Base-by-base conservation (phyloP, 306 rosid species). In the Alnus rubra region DNA sequence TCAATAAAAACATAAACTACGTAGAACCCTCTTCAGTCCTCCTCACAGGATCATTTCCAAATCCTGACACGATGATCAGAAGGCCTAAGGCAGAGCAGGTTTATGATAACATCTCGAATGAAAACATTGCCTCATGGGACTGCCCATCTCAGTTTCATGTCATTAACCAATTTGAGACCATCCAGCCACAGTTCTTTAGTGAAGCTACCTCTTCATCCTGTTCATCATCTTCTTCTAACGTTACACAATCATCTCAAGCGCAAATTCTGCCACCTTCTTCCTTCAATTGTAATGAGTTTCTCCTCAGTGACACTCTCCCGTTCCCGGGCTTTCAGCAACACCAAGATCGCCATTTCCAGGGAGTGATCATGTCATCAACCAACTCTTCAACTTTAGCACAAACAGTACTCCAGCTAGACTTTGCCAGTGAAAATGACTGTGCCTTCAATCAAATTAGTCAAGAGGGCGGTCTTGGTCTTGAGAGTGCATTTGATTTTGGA, bases 121-220 rank as follows among this genome's bases (percentile, higher is more conserved):
- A 75, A 51, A 81, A 82, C 72, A 67, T 42, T 48, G 56, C 33
- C 33, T 78, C 87, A 54, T 69, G 83, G 82, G 78, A 85, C 19
- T 28, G 73, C 37, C 65, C 78, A 1, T 6, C 45, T 4, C 89
- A 85, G 19, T 84, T 81, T 82, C 89, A 86, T 77, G 75, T 65
- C 51, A 74, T 45, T 7, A 82, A 62, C 78, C 81, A 82, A 19
- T 23, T 23, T 23, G 88, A 83, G 4, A 72, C 23, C 56, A 75
- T 82, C 50, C 91, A 75, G 52, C 80, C 87, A 82, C 82, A 86
- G 54, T 75, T 87, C 49, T 78, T 82, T 2, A 88, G 79, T 77
- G 98, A 94, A 87, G 85, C 82, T 63, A 87, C 91, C 72, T 90
- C 97, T 23, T 92, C 44, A 39, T 39, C 97, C 58, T 88, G 87